Evolutionary conservation across 2,329 filamentous ascomycete genomes (phyloP), one percentile per base, ranked within the genome.

Genomic region (Thielaviopsis euricoi): DNA sequence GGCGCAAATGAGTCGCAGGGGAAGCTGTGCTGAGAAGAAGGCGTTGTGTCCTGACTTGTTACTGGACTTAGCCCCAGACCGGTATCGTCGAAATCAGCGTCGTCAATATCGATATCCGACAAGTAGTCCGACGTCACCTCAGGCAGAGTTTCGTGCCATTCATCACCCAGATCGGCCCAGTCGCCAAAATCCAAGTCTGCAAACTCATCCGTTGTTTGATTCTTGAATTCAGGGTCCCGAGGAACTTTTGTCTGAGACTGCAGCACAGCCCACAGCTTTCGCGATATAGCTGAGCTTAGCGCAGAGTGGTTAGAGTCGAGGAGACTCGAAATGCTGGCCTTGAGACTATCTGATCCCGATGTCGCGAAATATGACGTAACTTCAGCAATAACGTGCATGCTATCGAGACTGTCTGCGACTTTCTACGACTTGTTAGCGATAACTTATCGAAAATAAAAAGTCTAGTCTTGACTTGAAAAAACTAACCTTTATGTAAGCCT

Each of bases 381-480:
- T 56, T 60, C 55, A 48, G 56, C 55, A 26, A 60, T 56, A 19
- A 58, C 52, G 43, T 58, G 56, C 58, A 60, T 60, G 40, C 55
- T 58, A 13, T 55, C 48, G 19, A 55, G 25, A 29, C 52, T 58
- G 29, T 37, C 52, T 17, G 49, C 9, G 15, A 60, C n/a, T 49
- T 51, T 60, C 58, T 60, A 50, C n/a, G 17, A 19, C 17, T 33
- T 46, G 52, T 43, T 25, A 37, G 48, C 37, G n/a, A 43, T 5
- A 43, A 43, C 15, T 43, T 10, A 17, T 43, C 10, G 13, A 5
- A 15, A 43, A 43, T 46, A 46, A 49, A 40, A 10, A 29, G 15
- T 50, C n/a, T 19, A n/a, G n/a, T n/a, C n/a, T n/a, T n/a, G n/a
- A n/a, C n/a, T n/a, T n/a, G n/a, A n/a, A n/a, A n/a, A 56, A 33